Conservation (phyloP, 768 basidiomycete species). For the Terana coerulea region DNA sequence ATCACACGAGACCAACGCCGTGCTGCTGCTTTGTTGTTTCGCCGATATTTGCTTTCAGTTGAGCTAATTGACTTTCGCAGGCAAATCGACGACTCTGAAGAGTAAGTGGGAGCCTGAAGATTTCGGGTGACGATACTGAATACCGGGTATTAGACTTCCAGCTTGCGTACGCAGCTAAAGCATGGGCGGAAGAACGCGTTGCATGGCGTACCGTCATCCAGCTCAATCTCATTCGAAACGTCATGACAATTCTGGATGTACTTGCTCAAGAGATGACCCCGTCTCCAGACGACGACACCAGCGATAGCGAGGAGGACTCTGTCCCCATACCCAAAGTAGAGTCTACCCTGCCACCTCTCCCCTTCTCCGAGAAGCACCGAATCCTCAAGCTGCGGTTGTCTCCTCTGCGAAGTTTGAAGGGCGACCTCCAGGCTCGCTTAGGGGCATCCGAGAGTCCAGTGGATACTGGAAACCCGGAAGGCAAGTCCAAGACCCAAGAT, state of each 20-base stretch:
- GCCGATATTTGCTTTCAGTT: not conserved
- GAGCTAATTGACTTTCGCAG: constrained; percentile 18
- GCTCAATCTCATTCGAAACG: constrained; percentile 75
- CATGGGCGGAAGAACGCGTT: constrained; percentile 65
- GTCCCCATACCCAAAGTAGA: not conserved
- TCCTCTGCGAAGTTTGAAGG: constrained; percentile 54
- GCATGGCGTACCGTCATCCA: constrained; percentile 77
- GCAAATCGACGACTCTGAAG: constrained; percentile 78
- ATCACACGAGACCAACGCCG: too few species aligned
- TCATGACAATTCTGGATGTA: constrained; percentile 58
- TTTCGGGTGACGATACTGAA: not conserved
- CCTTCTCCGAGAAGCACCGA: constrained; percentile 56
- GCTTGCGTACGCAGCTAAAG: constrained; percentile 62
- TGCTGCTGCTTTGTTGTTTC: too few species aligned
- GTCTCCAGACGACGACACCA: not conserved
- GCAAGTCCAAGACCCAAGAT: constrained; percentile 16
- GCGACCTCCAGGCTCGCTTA: constrained; percentile 54
- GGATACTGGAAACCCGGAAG: too few species aligned
- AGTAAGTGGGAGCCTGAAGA: constrained; percentile 38
- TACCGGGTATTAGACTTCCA: constrained; percentile 54
- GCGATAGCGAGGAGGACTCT: constrained; percentile 1
- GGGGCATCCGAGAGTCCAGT: constrained; percentile 40
- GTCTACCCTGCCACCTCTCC: constrained; percentile 16
- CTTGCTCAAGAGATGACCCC: constrained; percentile 43
- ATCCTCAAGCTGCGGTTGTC: constrained; percentile 54